A percentile compares a stretch with the other conserved stretches of the same genome.
Conservation (phyloP, 192 early-diverging fungal species). For the Rhizoclosmatium sp. region DNA sequence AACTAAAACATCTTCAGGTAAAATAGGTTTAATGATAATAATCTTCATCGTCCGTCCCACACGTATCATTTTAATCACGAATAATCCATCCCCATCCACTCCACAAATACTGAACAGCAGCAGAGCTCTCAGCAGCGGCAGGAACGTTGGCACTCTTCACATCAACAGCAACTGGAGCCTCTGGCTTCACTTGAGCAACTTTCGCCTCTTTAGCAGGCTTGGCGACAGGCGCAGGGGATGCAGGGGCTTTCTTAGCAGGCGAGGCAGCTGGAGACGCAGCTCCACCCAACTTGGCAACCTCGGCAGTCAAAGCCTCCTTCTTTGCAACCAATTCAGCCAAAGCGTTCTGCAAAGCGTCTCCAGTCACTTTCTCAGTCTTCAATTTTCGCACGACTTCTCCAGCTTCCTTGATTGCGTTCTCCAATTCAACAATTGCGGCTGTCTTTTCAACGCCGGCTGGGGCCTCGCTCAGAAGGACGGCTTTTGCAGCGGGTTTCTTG, state of each 20-base stretch:
- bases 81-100: slow-evolving; percentile 37
- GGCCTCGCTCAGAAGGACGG: slow-evolving; percentile 42
- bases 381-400: slow-evolving; percentile 64
- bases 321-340: slow-evolving; percentile 54
- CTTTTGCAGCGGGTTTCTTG: slow-evolving; percentile 43
- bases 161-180: neutral
- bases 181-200: neutral
- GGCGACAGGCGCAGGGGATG: slow-evolving; percentile 41
- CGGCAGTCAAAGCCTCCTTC: slow-evolving; percentile 43
- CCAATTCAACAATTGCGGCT: slow-evolving; percentile 57
- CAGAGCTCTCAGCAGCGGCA: neutral
- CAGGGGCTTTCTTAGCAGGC: slow-evolving; percentile 55
- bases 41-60: no score
- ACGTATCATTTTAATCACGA: slow-evolving; percentile 10
- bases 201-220: neutral
- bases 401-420: slow-evolving; percentile 61
- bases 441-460: slow-evolving; percentile 58
- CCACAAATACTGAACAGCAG: slow-evolving; percentile 31
- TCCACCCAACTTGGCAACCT: slow-evolving; percentile 15
- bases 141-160: neutral
- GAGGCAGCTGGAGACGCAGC: neutral
- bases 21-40: no score
- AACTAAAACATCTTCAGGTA: no score
- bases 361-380: slow-evolving; percentile 66
- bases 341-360: slow-evolving; percentile 51